Evolutionary conservation across 2,329 filamentous ascomycete genomes (phyloP).

Genomic region (Ascochyta clinopodiicola): DNA sequence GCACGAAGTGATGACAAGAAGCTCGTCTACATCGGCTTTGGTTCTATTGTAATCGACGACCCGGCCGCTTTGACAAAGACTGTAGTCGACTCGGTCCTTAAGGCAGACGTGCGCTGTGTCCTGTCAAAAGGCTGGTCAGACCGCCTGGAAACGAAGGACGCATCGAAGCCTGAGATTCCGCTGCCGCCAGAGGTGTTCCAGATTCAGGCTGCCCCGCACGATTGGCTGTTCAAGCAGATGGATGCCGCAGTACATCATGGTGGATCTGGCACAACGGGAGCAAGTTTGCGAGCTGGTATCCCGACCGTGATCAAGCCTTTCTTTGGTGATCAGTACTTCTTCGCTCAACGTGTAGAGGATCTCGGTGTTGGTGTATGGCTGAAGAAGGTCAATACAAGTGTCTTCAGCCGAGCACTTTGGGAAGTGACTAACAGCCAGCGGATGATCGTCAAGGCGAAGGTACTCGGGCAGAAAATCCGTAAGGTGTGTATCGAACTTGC

Average conservation of each 20-base stretch:
- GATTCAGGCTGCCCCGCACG: constrained; percentile 91
- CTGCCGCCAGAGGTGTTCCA: constrained; percentile 82
- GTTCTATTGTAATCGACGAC: constrained; percentile 92
- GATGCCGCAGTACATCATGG: constrained; percentile 95
- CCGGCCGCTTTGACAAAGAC: constrained; percentile 87
- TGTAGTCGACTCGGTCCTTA: constrained; percentile 89
- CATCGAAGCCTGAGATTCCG: constrained; percentile 68
- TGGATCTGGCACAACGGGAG: constrained; percentile 92
- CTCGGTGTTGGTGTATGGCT: constrained; percentile 90
- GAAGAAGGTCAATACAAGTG: constrained; percentile 85
- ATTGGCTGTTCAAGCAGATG: constrained; percentile 94
- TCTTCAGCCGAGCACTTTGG: constrained; percentile 87
- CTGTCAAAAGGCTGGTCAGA: constrained; percentile 98
- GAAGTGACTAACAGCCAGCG: constrained; percentile 87
- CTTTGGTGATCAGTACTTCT: constrained; percentile 98
- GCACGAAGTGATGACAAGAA: constrained; percentile 85
- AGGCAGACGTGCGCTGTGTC: constrained; percentile 92
- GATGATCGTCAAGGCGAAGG: constrained; percentile 85
- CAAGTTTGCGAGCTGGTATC: constrained; percentile 86
- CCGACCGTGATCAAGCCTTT: constrained; percentile 96
- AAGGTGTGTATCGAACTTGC: constrained; percentile 63
- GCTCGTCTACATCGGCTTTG: constrained; percentile 95
- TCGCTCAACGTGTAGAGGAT: constrained; percentile 87
- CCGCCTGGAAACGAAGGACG: constrained; percentile 66
- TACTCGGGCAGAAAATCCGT: constrained; percentile 85